Base-by-base conservation (phyloP, 257 asterid species). In the Nicotiana benthamiana region DNA sequence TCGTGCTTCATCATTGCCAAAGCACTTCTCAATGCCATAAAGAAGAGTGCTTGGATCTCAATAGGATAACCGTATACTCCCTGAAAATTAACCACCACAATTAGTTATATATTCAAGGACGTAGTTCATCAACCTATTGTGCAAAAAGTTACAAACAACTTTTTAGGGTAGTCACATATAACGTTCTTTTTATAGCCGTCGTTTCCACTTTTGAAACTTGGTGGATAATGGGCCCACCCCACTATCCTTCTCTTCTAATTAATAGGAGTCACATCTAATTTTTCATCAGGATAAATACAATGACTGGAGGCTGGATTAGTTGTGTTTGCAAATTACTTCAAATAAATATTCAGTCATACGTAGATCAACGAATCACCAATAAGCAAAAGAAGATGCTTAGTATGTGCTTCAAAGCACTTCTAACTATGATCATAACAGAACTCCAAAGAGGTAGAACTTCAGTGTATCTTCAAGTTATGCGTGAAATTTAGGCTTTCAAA, bases 1-100 rank as follows among this genome's bases (percentile, higher is more conserved):
- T 92, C 95, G 26, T 82, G 93, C 86, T 90, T 92, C 80, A 92
- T 62, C 95, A 92, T 86, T 79, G 32, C 83, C 75, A 92, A 68
- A 63, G 95, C 93, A 59, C 86, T 86, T 83, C 97, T 81, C 89
- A 90, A 26, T 63, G 95, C 95, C 97, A 92, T 90, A 83, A 92
- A 92, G 86, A 92, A 92, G 75, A 92, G 95, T 56, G 95, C 90
- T 89, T 92, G 93, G 53, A 92, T 92, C 85, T 92, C 95, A 46
- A 92, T 87, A n/a, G 97, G 97, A 85, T 90, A 92, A 24, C 97
- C 97, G 60, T 92, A 92, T 54, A 92, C 80, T 57, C 97, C 97
- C 97, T 91, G 90, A n/a, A 57, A 80, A 83, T 59, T 22, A 76
- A 79, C 56, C 20, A 20, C 17, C 30, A 1, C 22, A 40, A 68